A percentile compares a stretch with the other conserved stretches of the same genome.
These are phyloP conservation scores for Trichoderma parareesei DNA, from an alignment of 495 filamentous ascomycete genomes.

Conservation along the genomic window DNA sequence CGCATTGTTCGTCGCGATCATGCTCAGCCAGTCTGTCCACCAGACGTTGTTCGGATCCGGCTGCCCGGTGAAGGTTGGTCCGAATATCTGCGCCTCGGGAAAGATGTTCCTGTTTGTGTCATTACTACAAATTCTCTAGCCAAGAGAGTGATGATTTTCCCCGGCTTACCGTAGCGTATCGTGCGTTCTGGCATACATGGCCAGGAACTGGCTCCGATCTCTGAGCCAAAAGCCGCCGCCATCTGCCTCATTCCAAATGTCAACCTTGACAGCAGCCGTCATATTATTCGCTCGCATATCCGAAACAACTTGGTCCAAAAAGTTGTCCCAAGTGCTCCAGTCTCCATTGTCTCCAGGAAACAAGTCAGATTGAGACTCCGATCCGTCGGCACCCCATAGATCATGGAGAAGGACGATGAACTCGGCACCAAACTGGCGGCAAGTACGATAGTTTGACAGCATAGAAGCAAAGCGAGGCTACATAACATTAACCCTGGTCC, in stretches of 20 bases:
- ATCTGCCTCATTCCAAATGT: not conserved
- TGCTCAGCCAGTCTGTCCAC: not conserved
- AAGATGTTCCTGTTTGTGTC: not conserved
- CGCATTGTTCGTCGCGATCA: not conserved
- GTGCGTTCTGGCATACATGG: not conserved
- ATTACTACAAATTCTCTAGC: not conserved
- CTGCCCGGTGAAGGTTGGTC: not conserved
- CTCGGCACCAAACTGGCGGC: not conserved
- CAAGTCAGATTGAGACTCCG: not conserved
- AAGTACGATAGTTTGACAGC: not conserved
- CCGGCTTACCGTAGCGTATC: not conserved
- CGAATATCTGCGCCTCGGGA: not conserved
- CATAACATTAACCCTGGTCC: not conserved
- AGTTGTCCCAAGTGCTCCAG: not conserved
- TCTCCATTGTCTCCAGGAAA: not conserved
- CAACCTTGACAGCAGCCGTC: not conserved
- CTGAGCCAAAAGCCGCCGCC: not conserved
- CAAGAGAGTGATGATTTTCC: too few relatives aligned
- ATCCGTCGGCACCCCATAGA: not conserved
- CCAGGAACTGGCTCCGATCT: not conserved
- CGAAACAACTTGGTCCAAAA: not conserved
- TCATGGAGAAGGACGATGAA: not conserved
- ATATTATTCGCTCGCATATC: not conserved
- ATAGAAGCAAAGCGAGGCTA: not conserved
- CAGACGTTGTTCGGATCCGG: not conserved